phyloP scores from a whole-genome alignment of 345 rosid species.

The Cardamine resedifolia region DNA sequence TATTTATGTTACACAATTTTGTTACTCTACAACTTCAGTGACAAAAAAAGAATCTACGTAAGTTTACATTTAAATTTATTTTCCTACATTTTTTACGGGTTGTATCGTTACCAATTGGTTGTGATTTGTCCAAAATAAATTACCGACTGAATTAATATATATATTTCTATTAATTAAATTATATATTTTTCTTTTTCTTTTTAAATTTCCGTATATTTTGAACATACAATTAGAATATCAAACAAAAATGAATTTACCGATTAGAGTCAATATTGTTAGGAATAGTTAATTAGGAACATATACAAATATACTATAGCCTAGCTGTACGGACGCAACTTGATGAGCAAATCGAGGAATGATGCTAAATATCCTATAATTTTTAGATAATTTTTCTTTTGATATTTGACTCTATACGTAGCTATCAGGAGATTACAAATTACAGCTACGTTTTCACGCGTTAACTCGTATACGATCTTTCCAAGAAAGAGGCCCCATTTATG shows the following conservation, averaged over 20 bases:
- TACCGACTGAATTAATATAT: not conserved
- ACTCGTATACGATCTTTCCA: conserved; percentile 23
- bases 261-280: conserved; percentile 16
- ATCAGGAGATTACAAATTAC: conserved; percentile 38
- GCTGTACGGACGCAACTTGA: conserved; percentile 41
- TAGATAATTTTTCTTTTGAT: conserved; percentile 2
- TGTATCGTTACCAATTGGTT: not conserved
- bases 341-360: conserved; percentile 36
- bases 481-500: conserved; percentile 22
- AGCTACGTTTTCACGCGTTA: conserved; percentile 40
- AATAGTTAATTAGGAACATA: conserved; percentile 1
- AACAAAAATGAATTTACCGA: not conserved
- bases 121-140: not conserved
- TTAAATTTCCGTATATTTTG: not conserved
- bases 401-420: conserved; percentile 21
- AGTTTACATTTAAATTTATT: not conserved
- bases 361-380: not conserved
- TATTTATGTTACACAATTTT: not conserved
- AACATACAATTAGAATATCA: not conserved
- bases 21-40: not conserved
- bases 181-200: too few species aligned
- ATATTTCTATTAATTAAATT: too few species aligned
- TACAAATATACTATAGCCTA: conserved; percentile 13
- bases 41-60: not conserved
- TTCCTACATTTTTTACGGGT: not conserved